A percentile compares a stretch with the other conserved stretches of the same genome.
Evolutionary conservation across 352 stramenopile species (phyloP).

Genomic region (Phytophthora kernoviae): DNA sequence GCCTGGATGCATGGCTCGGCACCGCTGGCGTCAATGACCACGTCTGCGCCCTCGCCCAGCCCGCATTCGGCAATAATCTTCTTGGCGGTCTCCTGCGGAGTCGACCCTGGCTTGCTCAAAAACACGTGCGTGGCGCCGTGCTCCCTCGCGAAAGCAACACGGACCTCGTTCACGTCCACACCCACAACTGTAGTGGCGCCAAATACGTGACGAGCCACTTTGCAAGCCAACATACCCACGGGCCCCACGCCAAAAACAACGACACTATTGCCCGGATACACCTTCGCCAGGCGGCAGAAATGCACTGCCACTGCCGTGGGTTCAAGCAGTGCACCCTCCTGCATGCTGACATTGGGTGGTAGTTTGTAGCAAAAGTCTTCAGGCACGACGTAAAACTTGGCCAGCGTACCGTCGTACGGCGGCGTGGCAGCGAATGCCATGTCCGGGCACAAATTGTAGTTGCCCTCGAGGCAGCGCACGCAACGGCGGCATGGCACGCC

Average conservation of each 20-base stretch:
- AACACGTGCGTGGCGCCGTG: conserved; percentile 35
- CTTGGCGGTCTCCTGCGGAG: conserved; percentile 19
- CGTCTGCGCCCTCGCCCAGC: conserved; percentile 29
- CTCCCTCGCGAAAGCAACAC: conserved; percentile 24
- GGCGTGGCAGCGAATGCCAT: conserved; percentile 35
- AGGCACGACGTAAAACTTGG: conserved; percentile 34
- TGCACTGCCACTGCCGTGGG: conserved; percentile 33
- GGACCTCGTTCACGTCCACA: conserved; percentile 31
- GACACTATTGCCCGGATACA: conserved; percentile 28
- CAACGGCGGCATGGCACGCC: conserved; percentile 29
- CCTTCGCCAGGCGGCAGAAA: conserved; percentile 34
- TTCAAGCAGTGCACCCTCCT: conserved; percentile 31
- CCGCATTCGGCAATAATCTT: conserved; percentile 22
- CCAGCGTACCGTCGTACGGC: conserved; percentile 26
- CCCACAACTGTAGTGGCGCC: conserved; percentile 30
- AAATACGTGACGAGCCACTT: conserved; percentile 31
- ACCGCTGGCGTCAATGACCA: conserved; percentile 34
- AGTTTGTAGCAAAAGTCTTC: conserved; percentile 39
- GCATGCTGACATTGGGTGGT: conserved; percentile 24
- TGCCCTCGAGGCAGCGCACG: conserved; percentile 21
- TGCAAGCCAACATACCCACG: conserved; percentile 34
- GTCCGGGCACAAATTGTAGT: conserved; percentile 32
- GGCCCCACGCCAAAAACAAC: conserved; percentile 35
- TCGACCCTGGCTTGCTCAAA: conserved; percentile 4
- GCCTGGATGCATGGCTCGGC: conserved; percentile 33